These are phyloP conservation scores for Paramecium biaurelia DNA, from an alignment of 73 alveolate species.

Conservation along the genomic window DNA sequence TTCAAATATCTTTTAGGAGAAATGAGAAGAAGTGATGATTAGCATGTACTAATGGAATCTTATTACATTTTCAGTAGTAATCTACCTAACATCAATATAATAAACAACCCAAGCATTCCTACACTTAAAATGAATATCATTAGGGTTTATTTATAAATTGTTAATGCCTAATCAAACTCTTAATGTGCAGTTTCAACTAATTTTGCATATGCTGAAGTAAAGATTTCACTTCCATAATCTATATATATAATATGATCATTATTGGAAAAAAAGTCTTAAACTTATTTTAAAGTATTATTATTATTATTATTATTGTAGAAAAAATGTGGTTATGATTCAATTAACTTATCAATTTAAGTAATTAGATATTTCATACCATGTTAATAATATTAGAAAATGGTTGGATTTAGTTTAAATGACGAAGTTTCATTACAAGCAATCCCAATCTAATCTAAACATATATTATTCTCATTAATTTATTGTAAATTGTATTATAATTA, in stretches of 20 bases:
- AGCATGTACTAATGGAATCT: background rate
- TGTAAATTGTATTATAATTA: background rate
- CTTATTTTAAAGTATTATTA: background rate
- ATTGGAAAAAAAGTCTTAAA: background rate
- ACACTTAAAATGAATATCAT: background rate
- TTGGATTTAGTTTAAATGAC: background rate
- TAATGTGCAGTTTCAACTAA: background rate
- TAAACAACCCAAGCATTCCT: background rate
- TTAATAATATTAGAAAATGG: background rate
- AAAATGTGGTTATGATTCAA: background rate
- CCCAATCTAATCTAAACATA: background rate
- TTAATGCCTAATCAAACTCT: conserved; percentile 4
- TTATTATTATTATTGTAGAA: background rate
- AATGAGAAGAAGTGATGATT: background rate
- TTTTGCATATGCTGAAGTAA: background rate
- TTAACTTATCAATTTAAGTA: background rate
- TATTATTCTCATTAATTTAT: background rate
- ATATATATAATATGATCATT: background rate
- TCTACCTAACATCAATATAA: background rate
- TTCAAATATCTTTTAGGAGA: conserved; percentile 4
- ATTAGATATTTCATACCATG: background rate
- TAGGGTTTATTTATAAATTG: background rate
- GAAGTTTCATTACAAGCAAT: background rate
- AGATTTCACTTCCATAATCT: background rate
- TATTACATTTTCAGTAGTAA: background rate